A percentile compares a stretch with the other conserved stretches of the same genome.
phyloP scores from a whole-genome alignment of 202 grass and related monocot genomes.

The Zizania palustris region DNA sequence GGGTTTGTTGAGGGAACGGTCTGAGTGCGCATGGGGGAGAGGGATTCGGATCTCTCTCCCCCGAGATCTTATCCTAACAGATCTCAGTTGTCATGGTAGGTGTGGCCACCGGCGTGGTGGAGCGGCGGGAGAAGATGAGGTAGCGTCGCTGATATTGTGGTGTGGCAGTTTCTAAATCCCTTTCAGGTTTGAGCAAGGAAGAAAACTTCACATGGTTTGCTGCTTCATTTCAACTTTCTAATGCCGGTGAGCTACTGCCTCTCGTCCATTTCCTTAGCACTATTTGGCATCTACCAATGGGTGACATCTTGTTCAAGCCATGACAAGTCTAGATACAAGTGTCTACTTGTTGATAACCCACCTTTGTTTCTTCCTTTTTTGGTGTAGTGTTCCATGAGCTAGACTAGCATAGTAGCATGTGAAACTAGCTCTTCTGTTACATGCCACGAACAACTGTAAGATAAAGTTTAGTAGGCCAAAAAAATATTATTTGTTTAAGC shows the following conservation, averaged over 20 bases:
- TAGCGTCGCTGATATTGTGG: neutral
- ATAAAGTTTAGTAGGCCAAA: neutral
- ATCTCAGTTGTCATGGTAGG: too few relatives aligned
- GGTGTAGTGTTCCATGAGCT: conserved; percentile 3
- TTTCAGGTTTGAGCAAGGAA: neutral
- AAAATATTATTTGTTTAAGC: too few relatives aligned
- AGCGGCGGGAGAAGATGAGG: too few relatives aligned
- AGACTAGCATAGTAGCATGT: neutral
- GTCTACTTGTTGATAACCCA: conserved; percentile 4
- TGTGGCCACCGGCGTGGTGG: too few relatives aligned
- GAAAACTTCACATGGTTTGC: conserved; percentile 36
- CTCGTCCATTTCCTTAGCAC: conserved; percentile 29
- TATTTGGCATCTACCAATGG: conserved; percentile 10
- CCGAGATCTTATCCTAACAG: too few relatives aligned
- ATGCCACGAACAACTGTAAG: neutral
- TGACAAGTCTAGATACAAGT: neutral
- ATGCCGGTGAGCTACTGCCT: conserved; percentile 18
- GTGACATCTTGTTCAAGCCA: conserved; percentile 14
- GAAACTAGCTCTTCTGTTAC: neutral
- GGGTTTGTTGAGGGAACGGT: too few relatives aligned
- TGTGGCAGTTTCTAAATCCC: conserved; percentile 2
- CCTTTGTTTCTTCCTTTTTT: conserved; percentile 7
- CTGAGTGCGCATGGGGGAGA: too few relatives aligned
- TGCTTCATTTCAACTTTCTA: conserved; percentile 31
- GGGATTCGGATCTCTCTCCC: too few relatives aligned